These are phyloP conservation scores for Saccharomycodes ludwigii DNA, from an alignment of 805 yeast species.

Conservation along the genomic window DNA sequence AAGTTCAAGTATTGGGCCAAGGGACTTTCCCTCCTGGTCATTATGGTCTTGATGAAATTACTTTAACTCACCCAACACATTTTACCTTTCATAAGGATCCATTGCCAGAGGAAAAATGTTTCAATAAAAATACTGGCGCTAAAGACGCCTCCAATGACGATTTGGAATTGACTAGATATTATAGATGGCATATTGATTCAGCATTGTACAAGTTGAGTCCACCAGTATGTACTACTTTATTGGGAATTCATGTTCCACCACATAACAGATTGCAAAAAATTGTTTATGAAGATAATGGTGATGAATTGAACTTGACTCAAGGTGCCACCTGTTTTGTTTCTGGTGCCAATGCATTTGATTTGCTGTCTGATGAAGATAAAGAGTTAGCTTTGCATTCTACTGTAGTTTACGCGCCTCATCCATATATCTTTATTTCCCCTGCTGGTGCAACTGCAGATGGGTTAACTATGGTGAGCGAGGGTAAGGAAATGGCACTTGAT, in stretches of 20 bases:
- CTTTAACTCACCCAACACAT: conserved; percentile 75
- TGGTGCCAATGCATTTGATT: conserved; percentile 67
- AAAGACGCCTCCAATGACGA: conserved; percentile 4
- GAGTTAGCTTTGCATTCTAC: conserved; percentile 64
- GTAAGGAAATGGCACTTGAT: conserved; percentile 53
- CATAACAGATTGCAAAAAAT: conserved; percentile 49
- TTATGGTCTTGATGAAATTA: conserved; percentile 41
- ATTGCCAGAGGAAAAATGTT: conserved; percentile 51
- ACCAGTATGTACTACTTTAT: conserved; percentile 72
- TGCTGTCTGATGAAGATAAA: conserved; percentile 57
- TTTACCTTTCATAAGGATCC: conserved; percentile 63
- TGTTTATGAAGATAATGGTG: conserved; percentile 55
- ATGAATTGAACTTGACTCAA: conserved; percentile 52
- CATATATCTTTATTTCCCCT: conserved; percentile 72
- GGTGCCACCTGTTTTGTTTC: conserved; percentile 87
- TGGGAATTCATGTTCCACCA: conserved; percentile 74
- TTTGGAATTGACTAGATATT: conserved; percentile 57
- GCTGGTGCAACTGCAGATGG: conserved; percentile 82
- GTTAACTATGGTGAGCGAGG: conserved; percentile 72
- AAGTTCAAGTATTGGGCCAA: conserved; percentile 83
- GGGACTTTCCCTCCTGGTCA: conserved; percentile 54
- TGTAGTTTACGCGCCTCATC: conserved; percentile 86
- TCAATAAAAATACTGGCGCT: no score
- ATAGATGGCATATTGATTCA: conserved; percentile 91
- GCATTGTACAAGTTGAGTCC: conserved; percentile 81